Base-by-base conservation (phyloP, 108 stramenopile genomes). In the Skeletonema costatum region DNA sequence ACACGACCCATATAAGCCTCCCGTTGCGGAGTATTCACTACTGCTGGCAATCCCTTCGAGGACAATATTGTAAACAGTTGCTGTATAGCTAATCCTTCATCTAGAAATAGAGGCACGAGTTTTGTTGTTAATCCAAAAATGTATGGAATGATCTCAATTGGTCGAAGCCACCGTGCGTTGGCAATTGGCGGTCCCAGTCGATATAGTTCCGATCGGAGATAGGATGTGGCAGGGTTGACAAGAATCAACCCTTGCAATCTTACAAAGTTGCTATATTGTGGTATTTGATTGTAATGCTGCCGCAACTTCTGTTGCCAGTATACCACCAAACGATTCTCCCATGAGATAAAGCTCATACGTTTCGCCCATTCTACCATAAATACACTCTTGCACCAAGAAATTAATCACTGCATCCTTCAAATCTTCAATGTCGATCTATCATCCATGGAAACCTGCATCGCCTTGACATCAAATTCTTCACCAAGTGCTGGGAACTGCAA, bases 1-100 rank as follows among this genome's bases (percentile, higher is more conserved):
- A 91, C 83, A 10, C 95, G 86, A 5, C 95, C 95, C 95, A 92
- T 86, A 69, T 93, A 96, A 5, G 95, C 93, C 80, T 96, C 95
- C 41, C 92, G 80, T 44, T 44, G 32, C 1, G 86, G 80, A 70
- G 77, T 81, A 64, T 96, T 90, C 66, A 96, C 81, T 29, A 96
- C 89, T 44, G 82, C 81, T 44, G 95, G 95, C 38, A 96, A 81
- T 10, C 80, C 92, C 68, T 91, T 85, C 32, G 88, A 86, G 13
- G 79, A 59, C 1, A 96, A 73, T n/a, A 96, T 96, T 12, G 88
- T 35, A 5, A 87, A 4, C 0, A 96, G 77, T 77, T 92, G 91
- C 42, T 67, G 72, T 10, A 93, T 31, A 13, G 88, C 89, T 60
- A 75, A 73, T 35, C 82, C 82, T 59, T 87, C 70, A 64, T 96